Base-by-base conservation (phyloP, 2,329 filamentous ascomycete genomes). In the Hirsutella thompsonii region DNA sequence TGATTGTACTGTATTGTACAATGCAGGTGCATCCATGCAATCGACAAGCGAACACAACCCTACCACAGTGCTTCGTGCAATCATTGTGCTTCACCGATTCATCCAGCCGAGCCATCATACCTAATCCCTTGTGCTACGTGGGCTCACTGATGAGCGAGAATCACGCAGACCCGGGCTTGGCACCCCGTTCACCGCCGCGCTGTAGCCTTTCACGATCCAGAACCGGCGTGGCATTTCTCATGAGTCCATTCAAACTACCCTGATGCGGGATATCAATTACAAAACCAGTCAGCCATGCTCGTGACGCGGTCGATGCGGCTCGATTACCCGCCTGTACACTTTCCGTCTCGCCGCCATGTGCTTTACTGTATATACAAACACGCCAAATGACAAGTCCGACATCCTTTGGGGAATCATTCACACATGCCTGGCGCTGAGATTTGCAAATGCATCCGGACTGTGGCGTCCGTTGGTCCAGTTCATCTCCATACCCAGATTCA, bases 371-470 rank as follows among this genome's bases (percentile, higher is more conserved):
- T 36, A 33, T 34, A 42, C 40, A 42, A 29, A 4, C 11, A 20
- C 21, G 16, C 16, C 14, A n/a, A 18, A 34, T 16, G 32, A 16
- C 32, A 16, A n/a, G 14, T 18, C 18, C 14, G 14, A 9, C 9
- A 8, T 19, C 18, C 32, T 8, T 5, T 18, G 5, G 8, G 16
- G 20, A 38, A 36, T 20, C n/a, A 42, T 54, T 62, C 50, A 69
- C 53, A 56, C 61, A 52, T 73, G 70, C 48, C 72, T 66, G 40
- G 81, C 76, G 52, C 81, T 86, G 47, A 89, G 64, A 39, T 80
- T 83, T 2, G 83, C 77, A 68, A 88, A 89, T 13, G 83, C 83
- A 59, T 89, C 83, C 3, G 83, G 83, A 51, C 82, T 87, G 54
- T 88, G 83, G 34, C 83, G 67, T 9, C 83, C 83, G 50, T 79